Base-by-base conservation (phyloP, 2,329 filamentous ascomycete species). In the Thyridium curvatum region DNA sequence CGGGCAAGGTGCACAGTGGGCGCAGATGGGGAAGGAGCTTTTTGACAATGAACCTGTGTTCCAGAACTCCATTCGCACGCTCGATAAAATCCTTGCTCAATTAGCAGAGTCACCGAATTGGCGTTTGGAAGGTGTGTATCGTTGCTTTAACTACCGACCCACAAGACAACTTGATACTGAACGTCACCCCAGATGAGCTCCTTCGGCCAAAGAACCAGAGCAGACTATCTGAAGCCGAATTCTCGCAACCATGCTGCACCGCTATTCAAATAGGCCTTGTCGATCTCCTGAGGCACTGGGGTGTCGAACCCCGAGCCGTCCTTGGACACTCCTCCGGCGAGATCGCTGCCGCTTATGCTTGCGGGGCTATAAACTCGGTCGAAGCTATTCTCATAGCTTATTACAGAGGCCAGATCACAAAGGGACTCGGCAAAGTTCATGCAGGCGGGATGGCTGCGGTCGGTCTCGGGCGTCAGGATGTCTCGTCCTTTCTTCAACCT, bases 201-300 rank as follows among this genome's bases (percentile, higher is more conserved):
- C 18, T 32, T 17, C 21, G 16, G 4, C 18, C 41, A 13, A 30
- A 34, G 12, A 10, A 3, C n/a, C 38, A 37, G 7, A 40, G 37
- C 30, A 30, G 39, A 12, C 34, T 52, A 4, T 37, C 47, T 30
- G 30, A 42, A 26, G 41, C 41, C 9, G 33, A 39, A 14, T 37
- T 34, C 34, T 42, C 41, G 3, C 41, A 42, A 21, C 41, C 41
- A 13, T 34, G 34, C 26, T 30, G 36, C 30, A 30, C 30, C 40
- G 16, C 39, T 14, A 43, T 16, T 3, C 61, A 64, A 37, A 44
- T 64, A n/a, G 55, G 40, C n/a, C 35, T 64, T 2, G 49, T 61
- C 0, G 49, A 56, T 15, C 42, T 59, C 1, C 46, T 61, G 18
- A 29, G 12, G 2, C 30, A 28, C 12, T 38, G 38, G 18, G 42